phyloP scores from a whole-genome alignment of 805 yeast species.

The Candida parachauliodes region DNA sequence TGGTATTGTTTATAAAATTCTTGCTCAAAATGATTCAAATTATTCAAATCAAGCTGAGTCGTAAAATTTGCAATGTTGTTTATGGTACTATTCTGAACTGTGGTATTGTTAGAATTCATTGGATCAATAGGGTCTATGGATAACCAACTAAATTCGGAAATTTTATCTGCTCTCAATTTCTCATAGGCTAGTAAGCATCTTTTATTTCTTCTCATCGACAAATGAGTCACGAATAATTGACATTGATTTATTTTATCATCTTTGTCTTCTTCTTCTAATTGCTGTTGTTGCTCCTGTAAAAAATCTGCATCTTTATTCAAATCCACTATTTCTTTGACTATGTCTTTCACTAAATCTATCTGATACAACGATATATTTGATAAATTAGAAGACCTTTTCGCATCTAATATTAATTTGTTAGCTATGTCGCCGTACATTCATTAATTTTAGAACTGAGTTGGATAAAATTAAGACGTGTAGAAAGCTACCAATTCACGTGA shows the following conservation, averaged over 20 bases:
- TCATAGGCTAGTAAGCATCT: slow-evolving; percentile 86
- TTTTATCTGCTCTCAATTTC: slow-evolving; percentile 59
- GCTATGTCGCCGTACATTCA: slow-evolving; percentile 88
- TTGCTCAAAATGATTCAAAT: slow-evolving; percentile 73
- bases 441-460: background rate
- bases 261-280: slow-evolving; percentile 22
- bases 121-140: slow-evolving; percentile 47
- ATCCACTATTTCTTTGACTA: slow-evolving; percentile 68
- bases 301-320: slow-evolving; percentile 55
- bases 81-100: background rate
- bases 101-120: background rate
- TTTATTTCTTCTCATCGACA: slow-evolving; percentile 84
- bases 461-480: slow-evolving; percentile 3
- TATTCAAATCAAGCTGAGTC: slow-evolving; percentile 35
- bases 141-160: slow-evolving; percentile 72
- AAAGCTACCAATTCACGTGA: background rate
- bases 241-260: slow-evolving; percentile 52
- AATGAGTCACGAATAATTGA: slow-evolving; percentile 63
- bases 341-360: slow-evolving; percentile 63
- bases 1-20: slow-evolving; percentile 71
- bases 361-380: slow-evolving; percentile 68
- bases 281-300: slow-evolving; percentile 23
- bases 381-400: slow-evolving; percentile 69
- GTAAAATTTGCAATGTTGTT: slow-evolving; percentile 17
- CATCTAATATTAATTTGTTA: slow-evolving; percentile 77